These are phyloP conservation scores for Aspergillus cejpii DNA, from an alignment of 2,329 filamentous ascomycete species.

Conservation along the genomic window DNA sequence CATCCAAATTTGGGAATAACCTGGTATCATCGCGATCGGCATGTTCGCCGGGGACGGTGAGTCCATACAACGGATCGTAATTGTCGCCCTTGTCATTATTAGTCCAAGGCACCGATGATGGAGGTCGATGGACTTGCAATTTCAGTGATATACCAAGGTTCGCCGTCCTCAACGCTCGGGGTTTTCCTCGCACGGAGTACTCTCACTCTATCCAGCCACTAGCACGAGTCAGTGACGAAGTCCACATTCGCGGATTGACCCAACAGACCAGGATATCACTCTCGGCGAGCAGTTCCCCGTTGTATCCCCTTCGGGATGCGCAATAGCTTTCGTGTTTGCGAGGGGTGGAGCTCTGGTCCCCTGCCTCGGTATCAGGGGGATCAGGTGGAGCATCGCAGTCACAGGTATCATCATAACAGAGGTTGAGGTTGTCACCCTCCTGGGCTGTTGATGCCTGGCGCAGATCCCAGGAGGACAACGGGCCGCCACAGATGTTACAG, in stretches of 20 bases:
- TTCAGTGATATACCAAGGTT: neutral
- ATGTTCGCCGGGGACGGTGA: neutral
- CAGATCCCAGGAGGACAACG: neutral
- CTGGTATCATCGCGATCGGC: neutral
- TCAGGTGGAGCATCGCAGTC: neutral
- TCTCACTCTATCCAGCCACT: neutral
- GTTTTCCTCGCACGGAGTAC: neutral
- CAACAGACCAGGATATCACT: neutral
- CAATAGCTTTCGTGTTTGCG: neutral
- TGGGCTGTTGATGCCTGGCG: neutral
- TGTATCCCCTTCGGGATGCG: neutral
- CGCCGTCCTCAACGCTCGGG: neutral
- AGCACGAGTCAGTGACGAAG: neutral
- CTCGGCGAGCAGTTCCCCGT: neutral
- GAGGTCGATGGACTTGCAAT: neutral
- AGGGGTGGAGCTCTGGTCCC: neutral
- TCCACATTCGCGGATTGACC: neutral
- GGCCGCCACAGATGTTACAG: slow-evolving; percentile 6
- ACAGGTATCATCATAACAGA: neutral
- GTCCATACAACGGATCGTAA: neutral
- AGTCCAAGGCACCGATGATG: neutral
- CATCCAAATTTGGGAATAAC: neutral
- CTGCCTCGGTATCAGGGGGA: neutral
- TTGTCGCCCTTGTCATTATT: neutral
- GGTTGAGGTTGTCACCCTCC: neutral